These are phyloP conservation scores for Hemisphaericaspora xylofermentans DNA, from an alignment of 1,139 yeast genomes.

Conservation along the genomic window DNA sequence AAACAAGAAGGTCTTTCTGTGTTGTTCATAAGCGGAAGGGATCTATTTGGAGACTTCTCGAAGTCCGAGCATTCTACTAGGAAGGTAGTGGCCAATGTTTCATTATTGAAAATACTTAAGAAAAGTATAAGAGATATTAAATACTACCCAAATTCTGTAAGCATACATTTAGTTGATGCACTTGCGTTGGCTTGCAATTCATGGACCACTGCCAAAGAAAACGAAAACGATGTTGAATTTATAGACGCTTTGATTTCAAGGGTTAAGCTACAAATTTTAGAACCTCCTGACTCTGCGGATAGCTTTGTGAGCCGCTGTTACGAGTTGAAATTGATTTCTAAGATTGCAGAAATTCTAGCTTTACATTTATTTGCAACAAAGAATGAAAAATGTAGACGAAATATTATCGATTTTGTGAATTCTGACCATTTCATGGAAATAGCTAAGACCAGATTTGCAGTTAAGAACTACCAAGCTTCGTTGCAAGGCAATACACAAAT, in stretches of 20 bases:
- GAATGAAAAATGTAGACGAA: conserved; percentile 35
- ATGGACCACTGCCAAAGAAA: conserved; percentile 61
- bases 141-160: conserved; percentile 56
- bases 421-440: conserved; percentile 33
- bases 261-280: conserved; percentile 22
- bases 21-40: conserved; percentile 70
- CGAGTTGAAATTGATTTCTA: conserved; percentile 58
- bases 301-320: conserved; percentile 49
- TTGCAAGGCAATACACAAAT: conserved; percentile 34
- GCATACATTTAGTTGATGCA: conserved; percentile 62
- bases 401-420: conserved; percentile 46
- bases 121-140: conserved; percentile 53
- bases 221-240: conserved; percentile 49
- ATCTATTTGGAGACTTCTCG: conserved; percentile 42
- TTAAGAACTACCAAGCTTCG: conserved; percentile 34
- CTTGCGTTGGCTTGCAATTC: conserved; percentile 65
- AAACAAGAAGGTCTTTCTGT: conserved; percentile 87
- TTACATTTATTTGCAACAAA: conserved; percentile 64
- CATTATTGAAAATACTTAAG: conserved; percentile 60
- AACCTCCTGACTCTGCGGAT: conserved; percentile 23
- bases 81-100: conserved; percentile 19
- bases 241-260: conserved; percentile 49
- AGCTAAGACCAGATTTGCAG: conserved; percentile 31
- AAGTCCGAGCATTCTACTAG: conserved; percentile 11
- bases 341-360: conserved; percentile 74